phyloP scores from a whole-genome alignment of 1,139 yeast species.

The Candida sojae region DNA sequence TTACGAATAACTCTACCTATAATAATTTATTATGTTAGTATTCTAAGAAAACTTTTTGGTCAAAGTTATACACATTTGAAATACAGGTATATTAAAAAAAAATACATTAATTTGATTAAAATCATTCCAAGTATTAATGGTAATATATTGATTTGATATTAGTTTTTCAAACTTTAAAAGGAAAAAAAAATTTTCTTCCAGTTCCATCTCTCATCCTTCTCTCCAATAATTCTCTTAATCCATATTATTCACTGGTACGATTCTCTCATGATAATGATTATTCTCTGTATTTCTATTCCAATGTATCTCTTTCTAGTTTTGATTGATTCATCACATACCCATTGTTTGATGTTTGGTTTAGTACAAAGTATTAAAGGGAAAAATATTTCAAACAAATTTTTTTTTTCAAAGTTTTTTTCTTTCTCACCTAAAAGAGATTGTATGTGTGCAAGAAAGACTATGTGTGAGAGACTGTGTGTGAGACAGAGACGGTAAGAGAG shows the following conservation, averaged over 20 bases:
- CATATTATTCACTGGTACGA: not conserved
- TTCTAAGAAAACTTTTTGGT: not conserved
- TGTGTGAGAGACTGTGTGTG: constrained; percentile 1
- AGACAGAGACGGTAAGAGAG: not conserved
- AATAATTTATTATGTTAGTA: constrained; percentile 21
- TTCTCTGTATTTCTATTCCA: not conserved
- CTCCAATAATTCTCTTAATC: not conserved
- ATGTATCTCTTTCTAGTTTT: too few relatives aligned
- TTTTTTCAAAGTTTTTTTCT: constrained; percentile 8
- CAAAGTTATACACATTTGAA: too few relatives aligned
- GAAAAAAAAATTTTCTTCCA: too few relatives aligned
- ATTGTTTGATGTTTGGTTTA: constrained; percentile 17
- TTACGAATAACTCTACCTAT: constrained; percentile 99
- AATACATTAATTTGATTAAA: too few relatives aligned
- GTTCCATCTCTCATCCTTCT: not conserved
- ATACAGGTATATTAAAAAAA: too few relatives aligned
- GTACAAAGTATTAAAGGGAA: constrained; percentile 5
- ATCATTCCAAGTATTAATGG: too few relatives aligned
- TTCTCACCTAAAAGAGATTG: constrained; percentile 10
- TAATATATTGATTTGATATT: too few relatives aligned
- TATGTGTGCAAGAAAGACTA: constrained; percentile 1
- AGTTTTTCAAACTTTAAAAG: too few relatives aligned
- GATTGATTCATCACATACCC: constrained; percentile 16
- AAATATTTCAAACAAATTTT: constrained; percentile 12
- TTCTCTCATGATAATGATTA: too few relatives aligned